Percentiles rank a stretch among this genome's conserved stretches.
phyloP scores from a whole-genome alignment of 306 rosid species.

The Quercus rubra region DNA sequence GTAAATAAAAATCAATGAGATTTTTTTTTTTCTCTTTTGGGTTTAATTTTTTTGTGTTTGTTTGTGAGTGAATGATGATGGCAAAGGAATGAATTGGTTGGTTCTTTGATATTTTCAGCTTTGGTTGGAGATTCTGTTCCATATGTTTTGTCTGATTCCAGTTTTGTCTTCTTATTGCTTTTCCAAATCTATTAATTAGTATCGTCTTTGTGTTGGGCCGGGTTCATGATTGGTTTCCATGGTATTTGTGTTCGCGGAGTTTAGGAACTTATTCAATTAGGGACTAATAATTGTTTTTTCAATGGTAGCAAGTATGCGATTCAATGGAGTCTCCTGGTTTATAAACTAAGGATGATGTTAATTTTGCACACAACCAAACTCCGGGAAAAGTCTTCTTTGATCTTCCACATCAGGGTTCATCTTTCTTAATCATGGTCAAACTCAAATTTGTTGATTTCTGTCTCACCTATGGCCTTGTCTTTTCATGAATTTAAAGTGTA shows the following conservation, averaged over 20 bases:
- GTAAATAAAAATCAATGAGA: slow-evolving; percentile 22
- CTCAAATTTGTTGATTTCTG: neutral
- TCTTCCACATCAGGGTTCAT: neutral
- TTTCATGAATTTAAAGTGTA: neutral
- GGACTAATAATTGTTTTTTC: neutral
- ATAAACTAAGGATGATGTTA: neutral
- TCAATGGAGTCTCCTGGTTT: neutral
- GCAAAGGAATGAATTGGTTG: neutral
- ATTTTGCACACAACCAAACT: neutral
- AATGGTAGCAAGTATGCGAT: neutral
- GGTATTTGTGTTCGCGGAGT: neutral
- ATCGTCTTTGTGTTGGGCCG: neutral
- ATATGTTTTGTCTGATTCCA: neutral
- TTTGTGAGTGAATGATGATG: neutral
- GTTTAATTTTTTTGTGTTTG: neutral
- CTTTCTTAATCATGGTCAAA: neutral
- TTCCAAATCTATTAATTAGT: neutral
- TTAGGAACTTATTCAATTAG: neutral
- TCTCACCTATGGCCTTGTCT: neutral
- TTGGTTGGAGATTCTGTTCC: neutral
- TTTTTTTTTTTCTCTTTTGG: neutral
- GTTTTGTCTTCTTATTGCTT: neutral
- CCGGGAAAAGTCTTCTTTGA: neutral
- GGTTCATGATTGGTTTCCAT: neutral
- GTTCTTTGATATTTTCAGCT: neutral